Conservation (phyloP, 148 eudicot species). For the Linanthus parryae region DNA sequence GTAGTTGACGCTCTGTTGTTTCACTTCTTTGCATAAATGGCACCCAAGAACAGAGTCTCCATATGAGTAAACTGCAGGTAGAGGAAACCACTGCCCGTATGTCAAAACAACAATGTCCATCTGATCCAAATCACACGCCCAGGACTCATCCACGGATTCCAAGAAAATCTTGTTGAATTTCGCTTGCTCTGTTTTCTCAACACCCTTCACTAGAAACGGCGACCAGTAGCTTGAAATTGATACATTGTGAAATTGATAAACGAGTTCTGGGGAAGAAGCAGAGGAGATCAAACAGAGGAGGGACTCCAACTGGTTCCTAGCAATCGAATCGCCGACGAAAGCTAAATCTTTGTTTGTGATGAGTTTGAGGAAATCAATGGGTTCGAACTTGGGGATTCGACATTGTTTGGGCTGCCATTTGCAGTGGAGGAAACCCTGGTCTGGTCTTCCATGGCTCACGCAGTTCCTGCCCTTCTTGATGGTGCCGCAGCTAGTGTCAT, state of each 20-base stretch:
- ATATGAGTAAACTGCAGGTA: constrained; percentile 59
- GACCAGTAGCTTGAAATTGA: constrained; percentile 77
- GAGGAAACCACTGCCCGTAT: constrained; percentile 86
- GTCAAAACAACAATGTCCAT: constrained; percentile 77
- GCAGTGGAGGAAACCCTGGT: constrained; percentile 65
- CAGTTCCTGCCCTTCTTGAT: constrained; percentile 82
- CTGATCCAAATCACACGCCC: constrained; percentile 58
- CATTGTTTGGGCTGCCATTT: constrained; percentile 72
- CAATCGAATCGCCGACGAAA: constrained; percentile 93
- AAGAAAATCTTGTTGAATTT: constrained; percentile 48
- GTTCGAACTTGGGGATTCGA: constrained; percentile 63
- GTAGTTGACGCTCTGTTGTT: constrained; percentile 32
- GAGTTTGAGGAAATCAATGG: constrained; percentile 46
- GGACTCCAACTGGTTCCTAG: constrained; percentile 90
- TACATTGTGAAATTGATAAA: constrained; percentile 54
- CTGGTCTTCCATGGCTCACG: constrained; percentile 69
- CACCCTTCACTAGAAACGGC: constrained; percentile 76
- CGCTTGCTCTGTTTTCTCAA: constrained; percentile 43
- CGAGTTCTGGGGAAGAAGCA: constrained; percentile 40
- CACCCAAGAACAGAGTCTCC: constrained; percentile 59
- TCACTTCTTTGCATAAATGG: constrained; percentile 42
- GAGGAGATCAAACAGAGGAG: constrained; percentile 69
- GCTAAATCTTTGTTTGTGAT: constrained; percentile 61
- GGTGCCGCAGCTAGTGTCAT: constrained; percentile 64
- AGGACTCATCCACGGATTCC: constrained; percentile 63